A percentile compares a stretch with the other conserved stretches of the same genome.
Evolutionary conservation across 2,329 filamentous ascomycete genomes (phyloP).

Genomic region (Apiospora kogelbergensis): DNA sequence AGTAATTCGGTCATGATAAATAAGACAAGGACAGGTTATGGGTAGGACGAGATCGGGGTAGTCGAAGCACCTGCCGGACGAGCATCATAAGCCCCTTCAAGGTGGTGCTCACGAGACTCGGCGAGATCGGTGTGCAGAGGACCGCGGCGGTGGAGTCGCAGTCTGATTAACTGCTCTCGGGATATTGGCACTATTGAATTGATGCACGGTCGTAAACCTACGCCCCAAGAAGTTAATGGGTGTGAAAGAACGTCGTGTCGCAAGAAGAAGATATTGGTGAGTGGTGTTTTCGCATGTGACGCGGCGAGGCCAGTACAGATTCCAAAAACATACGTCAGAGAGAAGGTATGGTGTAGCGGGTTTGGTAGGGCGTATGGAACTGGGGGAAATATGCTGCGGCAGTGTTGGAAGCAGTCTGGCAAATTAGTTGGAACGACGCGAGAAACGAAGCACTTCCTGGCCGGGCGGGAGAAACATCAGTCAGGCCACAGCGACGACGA

Average conservation of each 20-base stretch:
- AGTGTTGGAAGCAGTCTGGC: not conserved
- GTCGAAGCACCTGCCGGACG: not conserved
- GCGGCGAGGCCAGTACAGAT: not conserved
- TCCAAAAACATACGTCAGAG: not conserved
- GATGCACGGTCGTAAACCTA: not conserved
- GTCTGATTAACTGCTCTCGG: not conserved
- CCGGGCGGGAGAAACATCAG: not conserved
- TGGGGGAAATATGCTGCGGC: too few relatives aligned
- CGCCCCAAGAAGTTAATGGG: not conserved
- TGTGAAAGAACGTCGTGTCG: not conserved
- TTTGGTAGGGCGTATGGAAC: not conserved
- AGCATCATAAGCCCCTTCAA: not conserved
- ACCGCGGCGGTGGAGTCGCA: not conserved
- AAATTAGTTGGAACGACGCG: not conserved
- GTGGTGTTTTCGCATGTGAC: not conserved
- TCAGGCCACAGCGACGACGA: not conserved
- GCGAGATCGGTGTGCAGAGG: not conserved
- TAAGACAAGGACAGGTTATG: not conserved
- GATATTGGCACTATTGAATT: not conserved
- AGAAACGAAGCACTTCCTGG: not conserved
- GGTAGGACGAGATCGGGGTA: not conserved
- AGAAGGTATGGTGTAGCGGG: not conserved
- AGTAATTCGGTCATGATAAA: conserved; percentile 14
- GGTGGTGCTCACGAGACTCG: not conserved
- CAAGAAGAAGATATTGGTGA: not conserved